Base-by-base conservation (phyloP, 345 rosid species). In the Corchorus capsularis region DNA sequence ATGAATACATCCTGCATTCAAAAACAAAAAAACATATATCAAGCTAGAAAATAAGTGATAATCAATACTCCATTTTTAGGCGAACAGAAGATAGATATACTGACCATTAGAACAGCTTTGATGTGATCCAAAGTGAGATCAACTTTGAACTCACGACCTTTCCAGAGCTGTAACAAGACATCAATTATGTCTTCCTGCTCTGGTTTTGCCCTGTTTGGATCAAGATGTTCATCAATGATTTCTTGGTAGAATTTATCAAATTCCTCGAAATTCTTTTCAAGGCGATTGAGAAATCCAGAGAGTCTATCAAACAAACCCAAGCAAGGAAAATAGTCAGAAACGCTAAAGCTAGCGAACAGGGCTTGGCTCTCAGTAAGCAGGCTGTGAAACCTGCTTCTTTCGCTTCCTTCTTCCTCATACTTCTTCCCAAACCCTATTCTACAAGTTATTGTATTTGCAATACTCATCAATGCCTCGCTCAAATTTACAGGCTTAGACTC, bases 41-140 rank as follows among this genome's bases (percentile, higher is more conserved):
- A 27, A 27, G 27, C 27, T 27, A 27, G 27, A 27, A 27, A 27
- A 27, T 27, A 27, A 27, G 27, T 27, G 27, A 27, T 27, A 27
- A 27, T n/a, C n/a, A n/a, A n/a, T n/a, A n/a, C n/a, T n/a, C n/a
- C n/a, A n/a, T n/a, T n/a, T 47, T 6, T 47, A 13, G 13, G 70
- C 17, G 81, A 79, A n/a, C n/a, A n/a, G n/a, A n/a, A n/a, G n/a
- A n/a, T n/a, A 5, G 0, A 80, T 27, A 27, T 27, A n/a, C n/a
- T 78, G 62, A 89, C 93, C 84, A 81, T 84, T 66, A 91, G 86
- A 15, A 83, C 49, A 47, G 81, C 90, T 83, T 89, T 88, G 87
- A 75, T 32, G 83, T 49, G 54, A 53, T 27, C 27, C 27, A 27
- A 27, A 27, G 27, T 27, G 27, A 27, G 27, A 27, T 27, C 27